phyloP scores from a whole-genome alignment of 2,329 filamentous ascomycete genomes.

The Amphichorda felina region DNA sequence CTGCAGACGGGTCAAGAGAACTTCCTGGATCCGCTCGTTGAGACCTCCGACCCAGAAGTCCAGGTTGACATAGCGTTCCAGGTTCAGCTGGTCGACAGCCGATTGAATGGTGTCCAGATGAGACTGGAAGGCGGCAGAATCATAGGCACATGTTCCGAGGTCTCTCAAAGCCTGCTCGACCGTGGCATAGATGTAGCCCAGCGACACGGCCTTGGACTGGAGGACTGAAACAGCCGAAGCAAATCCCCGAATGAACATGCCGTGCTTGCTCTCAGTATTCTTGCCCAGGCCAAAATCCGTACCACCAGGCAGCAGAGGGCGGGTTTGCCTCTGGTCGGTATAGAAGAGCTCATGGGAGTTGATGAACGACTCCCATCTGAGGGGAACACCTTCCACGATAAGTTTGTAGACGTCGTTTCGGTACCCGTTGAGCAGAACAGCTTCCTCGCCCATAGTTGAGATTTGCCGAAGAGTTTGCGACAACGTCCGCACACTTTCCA shows the following conservation, averaged over 20 bases:
- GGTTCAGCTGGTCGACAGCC: slow-evolving; percentile 88
- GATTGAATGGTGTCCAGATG: slow-evolving; percentile 79
- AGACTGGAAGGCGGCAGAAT: slow-evolving; percentile 64
- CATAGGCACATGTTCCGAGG: slow-evolving; percentile 75
- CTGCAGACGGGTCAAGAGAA: slow-evolving; percentile 71
- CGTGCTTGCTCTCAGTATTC: slow-evolving; percentile 77
- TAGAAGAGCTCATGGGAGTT: slow-evolving; percentile 83
- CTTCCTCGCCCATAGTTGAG: slow-evolving; percentile 73
- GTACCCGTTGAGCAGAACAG: slow-evolving; percentile 80
- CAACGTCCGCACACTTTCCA: slow-evolving; percentile 95
- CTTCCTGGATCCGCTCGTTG: slow-evolving; percentile 74
- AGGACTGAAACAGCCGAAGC: slow-evolving; percentile 77
- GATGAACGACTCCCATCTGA: slow-evolving; percentile 97
- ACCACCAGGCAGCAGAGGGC: slow-evolving; percentile 25
- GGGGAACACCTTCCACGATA: slow-evolving; percentile 74
- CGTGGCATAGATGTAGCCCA: slow-evolving; percentile 69
- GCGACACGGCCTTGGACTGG: slow-evolving; percentile 72
- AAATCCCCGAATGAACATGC: slow-evolving; percentile 92
- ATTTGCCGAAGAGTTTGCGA: slow-evolving; percentile 82
- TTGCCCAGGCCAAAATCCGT: slow-evolving; percentile 32
- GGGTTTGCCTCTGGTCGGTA: slow-evolving; percentile 36
- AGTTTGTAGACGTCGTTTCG: slow-evolving; percentile 79
- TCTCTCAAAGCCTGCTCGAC: slow-evolving; percentile 74
- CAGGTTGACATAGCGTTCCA: slow-evolving; percentile 93
- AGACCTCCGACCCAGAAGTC: slow-evolving; percentile 79